Evolutionary conservation across 768 basidiomycete genomes (phyloP), one percentile per base, ranked within the genome.

Genomic region (Termitomyces sp.): DNA sequence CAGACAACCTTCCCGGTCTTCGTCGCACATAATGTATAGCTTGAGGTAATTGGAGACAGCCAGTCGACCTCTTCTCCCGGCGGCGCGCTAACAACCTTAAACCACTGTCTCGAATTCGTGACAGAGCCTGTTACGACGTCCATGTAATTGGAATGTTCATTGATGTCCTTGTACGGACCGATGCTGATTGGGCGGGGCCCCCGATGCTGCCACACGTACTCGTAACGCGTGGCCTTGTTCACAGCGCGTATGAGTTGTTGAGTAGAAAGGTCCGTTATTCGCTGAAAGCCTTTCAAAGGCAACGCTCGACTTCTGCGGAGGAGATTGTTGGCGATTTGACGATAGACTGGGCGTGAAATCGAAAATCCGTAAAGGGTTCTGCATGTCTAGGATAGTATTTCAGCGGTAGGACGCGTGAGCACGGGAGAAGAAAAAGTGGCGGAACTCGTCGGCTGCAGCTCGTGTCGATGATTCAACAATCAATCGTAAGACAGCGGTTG

Each of bases 1-100:
- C 88, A 89, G 16, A 89, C 83, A 20, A 90, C 86, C 64, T 85
- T 86, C 5, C 88, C 88, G 51, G 81, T 84, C 72, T 88, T 88
- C 0, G 88, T 89, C 1, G 87, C 85, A 64, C 87, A 90, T n/a
- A 90, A 80, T 4, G 83, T 88, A 65, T 89, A 89, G 39, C 81
- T 85, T 6, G 86, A 86, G 1, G 88, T 89, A 63, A 90, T 88
- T 18, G 88, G 87, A 2, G 87, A 87, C 6, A 90, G 72, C 88
- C 87, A 90, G 61, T 89, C 88, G 15, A 90, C 83, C 54, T 87
- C 85, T 61, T 89, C 86, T 42, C 67, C 79, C 1, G 86, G 85
- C 0, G 87, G 87, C 2, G 85, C 82, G 34, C 79, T 80, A 61
- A 88, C 84, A 58, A 87, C 76, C 61, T 82, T 88, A 75, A 86